Percentiles rank a stretch among this genome's conserved stretches.
These are phyloP conservation scores for Cornus florida DNA, from an alignment of 148 eudicot species.

Conservation along the genomic window DNA sequence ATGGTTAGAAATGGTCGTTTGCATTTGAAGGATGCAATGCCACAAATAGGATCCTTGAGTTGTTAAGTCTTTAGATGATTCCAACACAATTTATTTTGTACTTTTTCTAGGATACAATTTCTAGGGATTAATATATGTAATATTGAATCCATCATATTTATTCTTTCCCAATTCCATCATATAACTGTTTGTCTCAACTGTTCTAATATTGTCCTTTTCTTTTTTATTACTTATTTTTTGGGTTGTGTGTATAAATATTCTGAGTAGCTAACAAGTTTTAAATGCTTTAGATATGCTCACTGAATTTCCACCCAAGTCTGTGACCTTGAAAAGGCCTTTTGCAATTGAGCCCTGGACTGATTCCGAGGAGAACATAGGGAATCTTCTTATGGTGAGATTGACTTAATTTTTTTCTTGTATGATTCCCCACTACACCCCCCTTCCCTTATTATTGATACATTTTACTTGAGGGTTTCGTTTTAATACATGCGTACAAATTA, in stretches of 20 bases:
- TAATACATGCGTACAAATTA: background rate
- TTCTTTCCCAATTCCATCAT: background rate
- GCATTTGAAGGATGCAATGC: background rate
- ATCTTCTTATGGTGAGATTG: conserved; percentile 83
- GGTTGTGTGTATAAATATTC: background rate
- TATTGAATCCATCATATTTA: background rate
- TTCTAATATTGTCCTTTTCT: background rate
- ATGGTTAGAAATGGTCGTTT: background rate
- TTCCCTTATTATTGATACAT: background rate
- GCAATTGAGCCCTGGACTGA: conserved; percentile 69
- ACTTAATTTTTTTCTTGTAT: background rate
- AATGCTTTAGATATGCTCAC: conserved; percentile 55
- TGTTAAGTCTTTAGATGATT: no score
- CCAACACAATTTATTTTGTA: background rate
- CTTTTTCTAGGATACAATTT: background rate
- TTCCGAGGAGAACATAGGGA: conserved; percentile 80
- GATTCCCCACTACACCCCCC: background rate
- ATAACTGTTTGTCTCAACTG: background rate
- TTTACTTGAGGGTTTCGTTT: background rate
- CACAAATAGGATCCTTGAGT: background rate
- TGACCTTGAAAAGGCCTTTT: conserved; percentile 72
- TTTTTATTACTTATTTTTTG: background rate
- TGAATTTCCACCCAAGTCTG: conserved; percentile 76
- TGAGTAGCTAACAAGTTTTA: background rate
- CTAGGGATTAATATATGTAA: background rate